Conservation (phyloP, 2,329 filamentous ascomycete species). For the Alternaria ventricosa region DNA sequence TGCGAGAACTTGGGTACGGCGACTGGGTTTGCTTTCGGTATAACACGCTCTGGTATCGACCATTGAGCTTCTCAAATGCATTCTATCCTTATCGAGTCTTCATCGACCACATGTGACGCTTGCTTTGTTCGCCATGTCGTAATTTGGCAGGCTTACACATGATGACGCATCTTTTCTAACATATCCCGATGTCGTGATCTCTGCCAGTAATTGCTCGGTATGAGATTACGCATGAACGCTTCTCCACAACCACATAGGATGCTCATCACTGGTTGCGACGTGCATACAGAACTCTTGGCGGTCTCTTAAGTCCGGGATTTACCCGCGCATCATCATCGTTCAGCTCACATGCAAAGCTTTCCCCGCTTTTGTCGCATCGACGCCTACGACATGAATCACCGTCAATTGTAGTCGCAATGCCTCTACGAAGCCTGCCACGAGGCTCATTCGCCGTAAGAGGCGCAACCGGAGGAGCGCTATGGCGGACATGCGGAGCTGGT, state of each 20-base stretch:
- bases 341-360: conserved; percentile 4
- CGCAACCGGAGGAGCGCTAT: conserved; percentile 7
- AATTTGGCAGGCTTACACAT: background rate
- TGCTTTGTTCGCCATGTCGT: background rate
- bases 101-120: background rate
- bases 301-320: conserved; percentile 1
- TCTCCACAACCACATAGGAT: background rate
- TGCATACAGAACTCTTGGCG: background rate
- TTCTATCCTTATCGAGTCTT: conserved; percentile 3
- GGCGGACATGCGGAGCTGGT: conserved; percentile 11
- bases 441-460: conserved; percentile 29
- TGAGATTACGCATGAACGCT: conserved; percentile 7
- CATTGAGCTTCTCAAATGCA: conserved; percentile 24
- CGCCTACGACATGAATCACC: conserved; percentile 22
- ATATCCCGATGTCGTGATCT: background rate
- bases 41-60: conserved; percentile 18
- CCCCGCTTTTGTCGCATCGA: conserved; percentile 15
- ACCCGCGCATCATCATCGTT: conserved; percentile 8
- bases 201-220: background rate
- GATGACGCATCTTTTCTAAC: background rate
- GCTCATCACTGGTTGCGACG: background rate
- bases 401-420: conserved; percentile 34
- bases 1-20: conserved; percentile 3
- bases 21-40: conserved; percentile 7
- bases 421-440: conserved; percentile 34